Base-by-base conservation (phyloP, 495 filamentous ascomycete genomes). In the Penicillium bialowiezense region DNA sequence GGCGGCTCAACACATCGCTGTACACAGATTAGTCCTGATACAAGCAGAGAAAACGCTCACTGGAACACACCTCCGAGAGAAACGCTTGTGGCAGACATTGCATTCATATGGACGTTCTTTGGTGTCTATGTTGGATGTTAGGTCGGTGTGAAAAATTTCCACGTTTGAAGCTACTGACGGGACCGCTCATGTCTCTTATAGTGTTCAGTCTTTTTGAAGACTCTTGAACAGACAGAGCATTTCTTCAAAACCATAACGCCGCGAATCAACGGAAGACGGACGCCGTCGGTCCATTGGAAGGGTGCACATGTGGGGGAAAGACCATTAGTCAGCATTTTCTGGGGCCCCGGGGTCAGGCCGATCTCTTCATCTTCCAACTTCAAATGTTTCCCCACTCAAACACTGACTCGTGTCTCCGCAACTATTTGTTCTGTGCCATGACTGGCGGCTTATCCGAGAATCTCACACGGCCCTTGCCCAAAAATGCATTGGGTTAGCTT, bases 161-260 rank as follows among this genome's bases (percentile, higher is more conserved):
- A 35, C 17, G 21, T 29, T 15, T 12, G 20, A 41, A 31, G 41
- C 35, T 12, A 68, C 76, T 67, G 59, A 80, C 76, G 75, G 23
- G 75, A 78, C 49, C 76, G 69, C 51, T 78, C 73, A 60, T 80
- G 76, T 18, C 76, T 72, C 52, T 77, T 78, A 53, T 73, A 71
- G 64, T 80, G 76, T 55, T 80, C 76, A 14, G 74, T 76, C 60
- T 80, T 80, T 56, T 73, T 74, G 64, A 78, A 80, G 43, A 67
- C 71, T 38, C 74, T 67, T 47, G 75, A 73, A 63, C 76, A 80
- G 47, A 76, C 71, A 31, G 57, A 67, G 52, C 76, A 80, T 60
- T 78, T 73, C 61, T 67, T 71, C 46, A 76, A 57, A 54, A 76
- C 72, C 73, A 76, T 74, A 48, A 57, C 38, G 35, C 13, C 47